These are phyloP conservation scores for Nicotiana tabacum DNA, from an alignment of 257 asterid species.

Conservation along the genomic window DNA sequence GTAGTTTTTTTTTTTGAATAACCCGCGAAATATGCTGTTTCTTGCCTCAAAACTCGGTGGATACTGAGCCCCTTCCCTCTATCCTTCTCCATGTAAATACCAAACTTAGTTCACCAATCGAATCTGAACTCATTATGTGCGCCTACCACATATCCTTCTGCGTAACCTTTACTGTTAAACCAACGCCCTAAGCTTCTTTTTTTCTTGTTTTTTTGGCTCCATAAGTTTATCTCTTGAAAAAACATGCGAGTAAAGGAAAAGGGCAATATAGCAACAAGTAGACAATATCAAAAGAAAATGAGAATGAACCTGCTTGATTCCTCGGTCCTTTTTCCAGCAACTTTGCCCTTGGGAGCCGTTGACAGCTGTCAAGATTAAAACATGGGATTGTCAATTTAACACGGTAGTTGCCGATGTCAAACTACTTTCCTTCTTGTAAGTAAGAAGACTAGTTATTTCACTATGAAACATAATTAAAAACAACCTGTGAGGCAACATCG, in stretches of 20 bases:
- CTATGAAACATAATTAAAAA: background rate
- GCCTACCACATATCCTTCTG: background rate
- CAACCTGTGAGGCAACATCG: constrained; percentile 93
- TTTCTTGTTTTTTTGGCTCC: background rate
- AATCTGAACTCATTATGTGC: background rate
- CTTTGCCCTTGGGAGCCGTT: constrained; percentile 86
- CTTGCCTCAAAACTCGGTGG: background rate
- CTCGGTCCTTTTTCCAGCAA: constrained; percentile 60
- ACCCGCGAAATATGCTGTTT: background rate
- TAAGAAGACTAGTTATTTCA: background rate
- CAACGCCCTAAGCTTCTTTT: background rate
- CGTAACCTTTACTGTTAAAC: background rate
- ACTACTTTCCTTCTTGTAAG: background rate
- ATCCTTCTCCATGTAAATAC: background rate
- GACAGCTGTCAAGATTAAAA: constrained; percentile 51
- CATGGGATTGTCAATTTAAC: background rate
- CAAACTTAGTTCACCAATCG: background rate
- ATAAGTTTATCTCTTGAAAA: background rate
- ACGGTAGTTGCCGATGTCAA: background rate
- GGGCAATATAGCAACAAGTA: background rate
- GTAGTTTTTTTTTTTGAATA: background rate
- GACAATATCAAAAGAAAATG: background rate
- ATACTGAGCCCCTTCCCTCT: background rate
- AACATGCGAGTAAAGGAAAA: background rate
- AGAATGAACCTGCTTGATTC: constrained; percentile 58